Evolutionary conservation across 2,329 filamentous ascomycete genomes (phyloP), one percentile per base, ranked within the genome.

Genomic region (Aspergillus clavatus): DNA sequence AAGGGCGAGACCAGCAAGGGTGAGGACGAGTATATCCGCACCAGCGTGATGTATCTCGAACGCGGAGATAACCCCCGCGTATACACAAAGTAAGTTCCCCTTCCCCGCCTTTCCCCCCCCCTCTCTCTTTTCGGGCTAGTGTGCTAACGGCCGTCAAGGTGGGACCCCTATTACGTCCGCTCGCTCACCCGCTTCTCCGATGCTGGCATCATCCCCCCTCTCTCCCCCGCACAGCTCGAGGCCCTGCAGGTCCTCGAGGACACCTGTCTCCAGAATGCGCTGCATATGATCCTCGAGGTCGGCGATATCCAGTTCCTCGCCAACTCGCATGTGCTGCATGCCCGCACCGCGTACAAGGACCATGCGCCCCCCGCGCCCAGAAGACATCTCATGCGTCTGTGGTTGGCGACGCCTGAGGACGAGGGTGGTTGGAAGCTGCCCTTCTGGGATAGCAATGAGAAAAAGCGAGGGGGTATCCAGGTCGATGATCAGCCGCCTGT

Each of bases 381-480:
- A 27, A 76, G 89, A 37, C 89, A 95, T 61, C 70, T 95, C 21
- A 85, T 95, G 75, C 76, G 89, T 37, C 70, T 95, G 54, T 95
- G 89, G 89, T 71, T 95, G 44, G 83, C 86, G 8, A 89, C 86
- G 2, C 88, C 89, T 0, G 85, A 91, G 69, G 75, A 69, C 18
- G 89, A 95, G 67, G 89, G 88, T 2, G 89, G 89, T 0, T 95
- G 89, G 89, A 82, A 79, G 41, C 67, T 95, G 66, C 89, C 89
- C 1, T 91, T 90, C 70, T 83, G 81, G 57, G 89, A 95, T 67
- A 85, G 80, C 45, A 73, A 79, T 45, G 85, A 93, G 76, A 87
- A 87, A 79, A 95, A 94, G 79, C 77, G 89, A 14, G 88, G 88
- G 6, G 89, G 89, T 0, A 87, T 95, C 54, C 89, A 95, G 71